Evolutionary conservation across 345 rosid genomes (phyloP).

Genomic region (Firmiana major): DNA sequence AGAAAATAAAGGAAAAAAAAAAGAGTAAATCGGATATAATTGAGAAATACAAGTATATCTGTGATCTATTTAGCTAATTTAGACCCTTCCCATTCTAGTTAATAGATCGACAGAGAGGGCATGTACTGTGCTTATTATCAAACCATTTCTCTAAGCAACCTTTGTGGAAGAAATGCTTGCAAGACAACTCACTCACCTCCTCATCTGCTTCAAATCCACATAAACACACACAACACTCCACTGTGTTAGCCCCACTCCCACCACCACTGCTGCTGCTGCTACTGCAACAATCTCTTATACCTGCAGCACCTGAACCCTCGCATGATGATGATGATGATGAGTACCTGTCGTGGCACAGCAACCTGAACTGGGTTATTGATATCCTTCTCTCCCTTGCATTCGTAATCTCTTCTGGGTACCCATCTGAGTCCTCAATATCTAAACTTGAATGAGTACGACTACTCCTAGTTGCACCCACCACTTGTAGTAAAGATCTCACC

Average conservation of each 20-base stretch:
- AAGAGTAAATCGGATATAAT: neutral
- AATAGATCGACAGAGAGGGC: slow-evolving; percentile 80
- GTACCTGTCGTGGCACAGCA: slow-evolving; percentile 21
- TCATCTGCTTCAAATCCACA: slow-evolving; percentile 69
- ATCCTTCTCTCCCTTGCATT: slow-evolving; percentile 34
- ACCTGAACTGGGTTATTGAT: slow-evolving; percentile 51
- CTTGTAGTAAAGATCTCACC: slow-evolving; percentile 46
- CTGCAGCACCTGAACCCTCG: neutral
- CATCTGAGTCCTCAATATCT: slow-evolving; percentile 30
- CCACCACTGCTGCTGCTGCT: neutral
- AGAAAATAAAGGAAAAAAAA: neutral
- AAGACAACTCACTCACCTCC: slow-evolving; percentile 75
- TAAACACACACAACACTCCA: slow-evolving; percentile 75
- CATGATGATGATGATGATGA: neutral
- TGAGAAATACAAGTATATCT: neutral
- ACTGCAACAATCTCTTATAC: too few relatives aligned
- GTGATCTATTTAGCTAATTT: neutral
- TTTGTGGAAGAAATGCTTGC: slow-evolving; percentile 88
- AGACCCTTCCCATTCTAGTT: slow-evolving; percentile 17
- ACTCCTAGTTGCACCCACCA: slow-evolving; percentile 17
- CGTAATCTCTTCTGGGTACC: neutral
- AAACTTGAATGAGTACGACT: neutral
- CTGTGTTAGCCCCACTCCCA: neutral
- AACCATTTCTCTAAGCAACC: slow-evolving; percentile 75
- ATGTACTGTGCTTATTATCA: slow-evolving; percentile 47